Conservation (phyloP, 805 yeast genomes). For the Kazachstania bromeliacearum region DNA sequence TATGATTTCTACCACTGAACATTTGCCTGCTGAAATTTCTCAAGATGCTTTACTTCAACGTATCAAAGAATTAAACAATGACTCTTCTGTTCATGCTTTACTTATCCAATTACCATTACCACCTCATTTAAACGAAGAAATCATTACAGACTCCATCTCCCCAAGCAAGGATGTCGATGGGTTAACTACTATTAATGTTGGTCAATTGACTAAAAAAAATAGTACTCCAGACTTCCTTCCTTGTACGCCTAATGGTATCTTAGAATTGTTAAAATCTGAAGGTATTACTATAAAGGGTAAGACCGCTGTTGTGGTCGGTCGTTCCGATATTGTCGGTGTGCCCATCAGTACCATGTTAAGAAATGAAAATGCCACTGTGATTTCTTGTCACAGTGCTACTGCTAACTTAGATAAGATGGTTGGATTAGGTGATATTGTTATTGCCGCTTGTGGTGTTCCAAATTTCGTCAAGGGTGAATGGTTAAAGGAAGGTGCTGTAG, state of each 20-base stretch:
- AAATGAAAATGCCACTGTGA: slow-evolving; percentile 67
- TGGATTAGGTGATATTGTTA: slow-evolving; percentile 61
- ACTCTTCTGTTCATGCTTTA: slow-evolving; percentile 56
- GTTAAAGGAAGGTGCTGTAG: slow-evolving; percentile 76
- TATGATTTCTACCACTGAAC: slow-evolving; percentile 50
- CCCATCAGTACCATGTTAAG: slow-evolving; percentile 67
- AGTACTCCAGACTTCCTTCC: slow-evolving; percentile 67
- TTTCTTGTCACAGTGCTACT: slow-evolving; percentile 63
- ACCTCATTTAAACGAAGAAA: slow-evolving; percentile 54
- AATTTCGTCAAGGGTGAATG: slow-evolving; percentile 78
- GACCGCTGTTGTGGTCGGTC: slow-evolving; percentile 74
- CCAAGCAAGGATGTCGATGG: slow-evolving; percentile 77
- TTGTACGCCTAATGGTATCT: slow-evolving; percentile 77
- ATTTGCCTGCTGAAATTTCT: slow-evolving; percentile 46
- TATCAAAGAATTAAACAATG: slow-evolving; percentile 49
- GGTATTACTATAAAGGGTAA: slow-evolving; percentile 51
- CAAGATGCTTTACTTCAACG: slow-evolving; percentile 47
- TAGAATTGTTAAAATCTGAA: slow-evolving; percentile 51
- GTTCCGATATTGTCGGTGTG: slow-evolving; percentile 80
- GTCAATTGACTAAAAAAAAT: slow-evolving; percentile 64
- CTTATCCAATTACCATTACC: slow-evolving; percentile 75
- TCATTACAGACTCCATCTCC: slow-evolving; percentile 55
- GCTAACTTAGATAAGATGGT: slow-evolving; percentile 42
- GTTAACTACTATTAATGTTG: slow-evolving; percentile 67
- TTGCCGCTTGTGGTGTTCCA: slow-evolving; percentile 87